phyloP scores from a whole-genome alignment of 2,329 filamentous ascomycete genomes.

The Sporothrix brunneoviolacea region DNA sequence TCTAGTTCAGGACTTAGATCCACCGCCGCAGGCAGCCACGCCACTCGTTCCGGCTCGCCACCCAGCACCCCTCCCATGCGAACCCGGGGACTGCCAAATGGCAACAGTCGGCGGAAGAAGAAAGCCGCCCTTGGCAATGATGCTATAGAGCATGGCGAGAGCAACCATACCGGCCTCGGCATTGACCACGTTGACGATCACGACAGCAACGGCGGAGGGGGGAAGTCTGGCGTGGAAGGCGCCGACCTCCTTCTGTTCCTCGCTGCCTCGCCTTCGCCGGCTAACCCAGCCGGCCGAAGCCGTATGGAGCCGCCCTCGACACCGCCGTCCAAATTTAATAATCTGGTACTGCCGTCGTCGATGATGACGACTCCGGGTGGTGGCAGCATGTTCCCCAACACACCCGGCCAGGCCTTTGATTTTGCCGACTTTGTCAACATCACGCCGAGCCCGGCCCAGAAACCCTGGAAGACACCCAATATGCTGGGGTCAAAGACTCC shows the following conservation, averaged over 20 bases:
- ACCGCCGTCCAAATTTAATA: constrained; percentile 62
- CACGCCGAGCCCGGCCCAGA: constrained; percentile 89
- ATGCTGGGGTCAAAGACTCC: constrained; percentile 44
- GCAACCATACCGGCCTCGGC: constrained; percentile 10
- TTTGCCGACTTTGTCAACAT: constrained; percentile 97
- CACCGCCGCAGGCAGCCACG: constrained; percentile 25
- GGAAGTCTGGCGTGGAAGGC: constrained; percentile 62
- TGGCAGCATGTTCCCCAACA: constrained; percentile 62
- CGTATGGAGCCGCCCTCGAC: constrained; percentile 66
- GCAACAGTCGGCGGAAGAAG: constrained; percentile 40
- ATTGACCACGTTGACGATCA: constrained; percentile 31
- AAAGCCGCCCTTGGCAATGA: constrained; percentile 27
- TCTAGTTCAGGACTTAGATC: not conserved
- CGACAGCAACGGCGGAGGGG: constrained; percentile 1
- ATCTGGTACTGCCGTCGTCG: constrained; percentile 66
- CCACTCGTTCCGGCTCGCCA: constrained; percentile 61
- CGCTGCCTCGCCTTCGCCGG: constrained; percentile 84
- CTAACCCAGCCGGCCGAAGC: constrained; percentile 48
- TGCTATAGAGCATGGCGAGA: constrained; percentile 25
- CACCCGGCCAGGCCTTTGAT: constrained; percentile 79
- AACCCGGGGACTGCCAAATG: constrained; percentile 36
- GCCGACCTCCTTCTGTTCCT: constrained; percentile 77
- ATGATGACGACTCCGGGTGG: constrained; percentile 85
- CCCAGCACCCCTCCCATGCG: constrained; percentile 74
- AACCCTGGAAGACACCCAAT: constrained; percentile 75